These are phyloP conservation scores for Talaromyces sp. DNA, from an alignment of 2,329 filamentous ascomycete genomes.

Conservation along the genomic window DNA sequence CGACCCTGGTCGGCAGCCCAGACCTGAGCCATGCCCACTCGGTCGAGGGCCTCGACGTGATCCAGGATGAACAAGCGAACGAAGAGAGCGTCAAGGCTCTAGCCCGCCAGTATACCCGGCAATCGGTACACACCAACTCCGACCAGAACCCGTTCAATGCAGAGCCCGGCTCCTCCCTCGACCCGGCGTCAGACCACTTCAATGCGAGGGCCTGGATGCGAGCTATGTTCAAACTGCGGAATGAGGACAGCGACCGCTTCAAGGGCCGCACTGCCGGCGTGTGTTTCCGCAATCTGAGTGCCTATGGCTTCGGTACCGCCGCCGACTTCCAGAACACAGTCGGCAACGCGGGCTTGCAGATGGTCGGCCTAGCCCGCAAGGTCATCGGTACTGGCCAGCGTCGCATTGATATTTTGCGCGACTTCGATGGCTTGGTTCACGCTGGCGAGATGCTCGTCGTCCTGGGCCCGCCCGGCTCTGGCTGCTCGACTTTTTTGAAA, in stretches of 20 bases:
- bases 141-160: slow-evolving; percentile 32
- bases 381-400: slow-evolving; percentile 33
- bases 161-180: slow-evolving; percentile 30
- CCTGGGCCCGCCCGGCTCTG: slow-evolving; percentile 46
- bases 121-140: slow-evolving; percentile 5
- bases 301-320: slow-evolving; percentile 38
- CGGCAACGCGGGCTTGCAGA: slow-evolving; percentile 31
- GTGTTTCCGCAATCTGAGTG: slow-evolving; percentile 41
- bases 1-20: background rate
- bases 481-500: slow-evolving; percentile 79
- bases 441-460: slow-evolving; percentile 56
- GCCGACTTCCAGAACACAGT: slow-evolving; percentile 43
- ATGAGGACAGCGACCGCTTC: slow-evolving; percentile 27
- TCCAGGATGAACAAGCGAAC: background rate
- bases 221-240: slow-evolving; percentile 30
- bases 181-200: slow-evolving; percentile 39
- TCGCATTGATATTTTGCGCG: slow-evolving; percentile 57
- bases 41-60: background rate
- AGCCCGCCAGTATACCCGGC: slow-evolving; percentile 9
- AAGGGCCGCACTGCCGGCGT: slow-evolving; percentile 33
- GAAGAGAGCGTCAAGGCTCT: slow-evolving; percentile 2
- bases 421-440: slow-evolving; percentile 60
- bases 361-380: slow-evolving; percentile 28
- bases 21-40: background rate
- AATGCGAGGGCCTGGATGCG: slow-evolving; percentile 42